These are phyloP conservation scores for Candida maris DNA, from an alignment of 805 yeast genomes.

Conservation along the genomic window DNA sequence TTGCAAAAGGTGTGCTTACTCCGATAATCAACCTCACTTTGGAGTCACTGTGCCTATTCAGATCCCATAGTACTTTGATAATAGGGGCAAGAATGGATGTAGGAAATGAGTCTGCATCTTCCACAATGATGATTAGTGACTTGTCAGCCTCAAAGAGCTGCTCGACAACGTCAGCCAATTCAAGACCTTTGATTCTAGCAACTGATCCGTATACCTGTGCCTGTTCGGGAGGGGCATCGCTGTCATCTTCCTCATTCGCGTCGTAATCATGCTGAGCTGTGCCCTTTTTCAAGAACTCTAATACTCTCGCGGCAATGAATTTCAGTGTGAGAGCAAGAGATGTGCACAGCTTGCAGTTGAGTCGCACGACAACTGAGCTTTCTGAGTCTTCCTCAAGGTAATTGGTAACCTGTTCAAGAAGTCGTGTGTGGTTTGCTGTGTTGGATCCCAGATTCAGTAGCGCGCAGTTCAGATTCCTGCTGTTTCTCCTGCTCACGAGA, in stretches of 20 bases:
- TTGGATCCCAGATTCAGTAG: slow-evolving; percentile 41
- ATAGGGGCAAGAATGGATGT: slow-evolving; percentile 22
- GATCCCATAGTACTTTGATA: slow-evolving; percentile 23
- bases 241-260: slow-evolving; percentile 8
- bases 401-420: slow-evolving; percentile 27
- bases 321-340: slow-evolving; percentile 35
- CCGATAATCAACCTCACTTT: slow-evolving; percentile 29
- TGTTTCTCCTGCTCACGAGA: slow-evolving; percentile 9
- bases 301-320: slow-evolving; percentile 30
- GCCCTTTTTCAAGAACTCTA: slow-evolving; percentile 5
- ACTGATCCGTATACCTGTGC: slow-evolving; percentile 1
- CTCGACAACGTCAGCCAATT: slow-evolving; percentile 25
- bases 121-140: slow-evolving; percentile 27
- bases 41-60: slow-evolving; percentile 11
- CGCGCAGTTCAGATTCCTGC: slow-evolving; percentile 31
- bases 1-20: slow-evolving; percentile 32
- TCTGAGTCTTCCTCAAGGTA: slow-evolving; percentile 12
- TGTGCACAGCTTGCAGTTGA: slow-evolving; percentile 37
- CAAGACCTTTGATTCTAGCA: slow-evolving; percentile 14
- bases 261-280: slow-evolving; percentile 9
- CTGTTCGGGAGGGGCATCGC: no score
- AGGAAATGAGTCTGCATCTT: slow-evolving; percentile 35
- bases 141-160: slow-evolving; percentile 10
- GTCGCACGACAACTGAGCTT: slow-evolving; percentile 26
- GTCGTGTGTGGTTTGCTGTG: slow-evolving; percentile 37